phyloP scores from a whole-genome alignment of 2,329 filamentous ascomycete genomes.

The Penicillium italicum region DNA sequence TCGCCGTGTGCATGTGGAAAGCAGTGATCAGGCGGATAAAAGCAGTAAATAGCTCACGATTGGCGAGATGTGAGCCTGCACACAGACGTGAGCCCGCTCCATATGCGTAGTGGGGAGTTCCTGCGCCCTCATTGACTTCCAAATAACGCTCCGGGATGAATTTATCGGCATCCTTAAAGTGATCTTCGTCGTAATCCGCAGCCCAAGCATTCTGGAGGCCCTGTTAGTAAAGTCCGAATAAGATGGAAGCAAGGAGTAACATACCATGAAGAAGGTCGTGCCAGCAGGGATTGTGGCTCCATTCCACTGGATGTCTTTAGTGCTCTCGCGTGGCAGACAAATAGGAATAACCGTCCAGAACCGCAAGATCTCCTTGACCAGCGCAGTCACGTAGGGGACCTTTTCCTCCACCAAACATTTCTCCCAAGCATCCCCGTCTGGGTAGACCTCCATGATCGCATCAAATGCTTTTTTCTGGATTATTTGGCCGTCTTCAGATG shows the following conservation, averaged over 20 bases:
- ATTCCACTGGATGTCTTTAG: conserved; percentile 68
- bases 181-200: conserved; percentile 66
- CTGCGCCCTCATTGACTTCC: conserved; percentile 47
- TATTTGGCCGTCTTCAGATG: conserved; percentile 62
- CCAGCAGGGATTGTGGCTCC: conserved; percentile 66
- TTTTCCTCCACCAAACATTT: conserved; percentile 70
- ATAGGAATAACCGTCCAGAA: conserved; percentile 80
- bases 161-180: conserved; percentile 60
- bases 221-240: not conserved
- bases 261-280: conserved; percentile 74
- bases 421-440: conserved; percentile 71
- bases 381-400: conserved; percentile 69
- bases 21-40: conserved; percentile 58
- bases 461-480: conserved; percentile 67
- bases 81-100: conserved; percentile 64
- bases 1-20: conserved; percentile 53
- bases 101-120: conserved; percentile 61
- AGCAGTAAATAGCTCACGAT: conserved; percentile 60
- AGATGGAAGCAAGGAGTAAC: not conserved
- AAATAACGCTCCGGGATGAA: conserved; percentile 73
- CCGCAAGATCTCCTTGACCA: conserved; percentile 74
- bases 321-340: conserved; percentile 67
- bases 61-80: conserved; percentile 60
- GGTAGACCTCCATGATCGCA: conserved; percentile 69
- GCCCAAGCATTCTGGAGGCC: conserved; percentile 62